Evolutionary conservation across 148 eudicot genomes (phyloP).

Genomic region (Rhododendron vialii): DNA sequence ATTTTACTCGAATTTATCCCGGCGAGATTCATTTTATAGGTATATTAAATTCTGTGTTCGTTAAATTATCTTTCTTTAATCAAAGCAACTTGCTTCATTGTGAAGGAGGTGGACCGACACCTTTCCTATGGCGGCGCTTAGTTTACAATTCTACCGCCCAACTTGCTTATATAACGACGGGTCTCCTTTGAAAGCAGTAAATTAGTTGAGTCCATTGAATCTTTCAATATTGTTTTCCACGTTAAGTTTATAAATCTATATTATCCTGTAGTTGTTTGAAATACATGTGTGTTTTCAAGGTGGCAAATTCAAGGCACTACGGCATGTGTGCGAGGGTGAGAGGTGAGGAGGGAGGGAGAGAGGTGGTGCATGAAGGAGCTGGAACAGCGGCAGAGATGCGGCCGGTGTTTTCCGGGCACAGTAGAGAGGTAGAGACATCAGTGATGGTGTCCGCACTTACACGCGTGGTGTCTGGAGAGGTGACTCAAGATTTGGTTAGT

Average conservation of each 20-base stretch:
- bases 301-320: constrained; percentile 30
- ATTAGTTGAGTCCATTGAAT: neutral
- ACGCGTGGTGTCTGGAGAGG: constrained; percentile 51
- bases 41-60: too few species aligned
- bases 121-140: neutral
- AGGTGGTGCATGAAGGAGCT: constrained; percentile 8
- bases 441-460: constrained; percentile 71
- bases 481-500: neutral
- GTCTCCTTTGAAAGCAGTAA: neutral
- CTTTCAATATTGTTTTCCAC: neutral
- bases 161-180: neutral
- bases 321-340: neutral
- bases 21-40: neutral
- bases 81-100: neutral
- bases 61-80: neutral
- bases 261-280: neutral
- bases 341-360: neutral
- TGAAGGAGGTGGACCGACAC: neutral
- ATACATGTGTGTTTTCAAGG: constrained; percentile 12
- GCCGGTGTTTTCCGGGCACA: constrained; percentile 37
- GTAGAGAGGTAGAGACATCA: constrained; percentile 49
- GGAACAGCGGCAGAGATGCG: constrained; percentile 15
- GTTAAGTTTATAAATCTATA: neutral
- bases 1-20: neutral
- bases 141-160: neutral